Conservation (phyloP, 1,284 basidiomycete genomes). For the Tremellales sp. region DNA sequence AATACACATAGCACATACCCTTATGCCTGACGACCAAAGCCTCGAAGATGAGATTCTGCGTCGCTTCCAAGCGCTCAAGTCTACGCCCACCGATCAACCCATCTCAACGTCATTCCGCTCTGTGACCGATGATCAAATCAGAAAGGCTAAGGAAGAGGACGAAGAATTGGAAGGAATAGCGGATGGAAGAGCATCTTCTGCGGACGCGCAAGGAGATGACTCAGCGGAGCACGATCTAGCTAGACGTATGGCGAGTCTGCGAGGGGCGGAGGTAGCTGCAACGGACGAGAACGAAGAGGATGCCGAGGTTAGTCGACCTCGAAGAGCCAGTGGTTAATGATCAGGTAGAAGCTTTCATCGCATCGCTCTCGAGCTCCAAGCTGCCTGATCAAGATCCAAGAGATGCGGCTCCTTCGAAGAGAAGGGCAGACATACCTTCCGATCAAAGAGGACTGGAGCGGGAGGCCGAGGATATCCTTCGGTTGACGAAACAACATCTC, state of each 20-base stretch:
- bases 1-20: no score
- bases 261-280: neutral
- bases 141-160: neutral
- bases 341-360: neutral
- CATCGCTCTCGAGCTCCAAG: neutral
- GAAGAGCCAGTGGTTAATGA: neutral
- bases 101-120: neutral
- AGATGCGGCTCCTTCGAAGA: neutral
- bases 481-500: neutral
- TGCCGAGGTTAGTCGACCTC: neutral
- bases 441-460: neutral
- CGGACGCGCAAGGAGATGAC: neutral
- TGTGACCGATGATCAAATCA: neutral
- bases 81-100: neutral
- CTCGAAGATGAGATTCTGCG: neutral
- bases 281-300: neutral
- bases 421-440: neutral
- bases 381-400: no score
- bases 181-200: neutral
- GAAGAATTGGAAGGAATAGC: conserved; percentile 1
- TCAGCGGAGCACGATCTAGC: neutral
- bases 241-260: neutral
- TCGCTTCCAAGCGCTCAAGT: neutral
- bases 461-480: neutral
- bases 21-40: no score